These are phyloP conservation scores for Oehlia diaphana DNA, from an alignment of 192 early-diverging fungal genomes.

Conservation along the genomic window DNA sequence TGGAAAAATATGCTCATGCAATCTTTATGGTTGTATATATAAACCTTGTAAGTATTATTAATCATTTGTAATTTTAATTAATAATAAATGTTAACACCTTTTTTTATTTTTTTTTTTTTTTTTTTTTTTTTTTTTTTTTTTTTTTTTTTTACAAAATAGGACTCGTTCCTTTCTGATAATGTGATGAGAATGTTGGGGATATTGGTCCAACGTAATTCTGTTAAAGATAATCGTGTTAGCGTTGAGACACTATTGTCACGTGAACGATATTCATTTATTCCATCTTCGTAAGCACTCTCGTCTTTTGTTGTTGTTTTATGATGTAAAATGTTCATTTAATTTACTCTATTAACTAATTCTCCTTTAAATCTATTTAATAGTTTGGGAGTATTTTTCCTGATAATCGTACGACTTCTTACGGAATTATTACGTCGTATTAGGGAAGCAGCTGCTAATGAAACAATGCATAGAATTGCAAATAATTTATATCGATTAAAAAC, in stretches of 20 bases:
- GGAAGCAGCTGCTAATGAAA: slow-evolving; percentile 31
- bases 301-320: no score
- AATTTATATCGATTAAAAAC: background rate
- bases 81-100: no score
- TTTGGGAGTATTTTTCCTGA: slow-evolving; percentile 28
- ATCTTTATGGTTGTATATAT: no score
- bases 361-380: background rate
- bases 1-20: slow-evolving; percentile 32
- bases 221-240: slow-evolving; percentile 4
- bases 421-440: slow-evolving; percentile 37
- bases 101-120: slow-evolving; percentile 26
- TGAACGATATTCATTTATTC: no score
- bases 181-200: slow-evolving; percentile 4
- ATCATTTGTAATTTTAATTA: background rate
- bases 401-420: slow-evolving; percentile 37
- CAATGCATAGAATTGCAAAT: background rate
- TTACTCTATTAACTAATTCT: no score
- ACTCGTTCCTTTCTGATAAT: no score
- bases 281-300: no score
- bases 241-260: background rate
- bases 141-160: slow-evolving; percentile 19
- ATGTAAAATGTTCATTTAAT: no score
- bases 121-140: background rate
- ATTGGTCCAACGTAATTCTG: no score
- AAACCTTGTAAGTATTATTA: background rate